Evolutionary conservation across 2,329 filamentous ascomycete species (phyloP).

Genomic region (Neophaeococcomyces mojaviensis): DNA sequence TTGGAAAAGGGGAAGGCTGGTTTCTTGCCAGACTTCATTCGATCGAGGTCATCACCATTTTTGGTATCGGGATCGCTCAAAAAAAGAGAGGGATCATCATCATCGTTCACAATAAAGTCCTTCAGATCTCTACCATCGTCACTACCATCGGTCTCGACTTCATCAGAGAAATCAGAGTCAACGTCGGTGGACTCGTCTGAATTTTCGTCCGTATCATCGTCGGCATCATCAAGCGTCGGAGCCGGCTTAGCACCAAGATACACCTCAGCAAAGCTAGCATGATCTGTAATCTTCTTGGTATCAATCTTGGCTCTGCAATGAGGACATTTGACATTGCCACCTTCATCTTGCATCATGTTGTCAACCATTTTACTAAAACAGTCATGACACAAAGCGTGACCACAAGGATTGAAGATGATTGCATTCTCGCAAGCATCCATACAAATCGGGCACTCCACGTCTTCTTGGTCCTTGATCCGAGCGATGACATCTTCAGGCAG

Average conservation of each 20-base stretch:
- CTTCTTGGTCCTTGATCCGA: slow-evolving; percentile 54
- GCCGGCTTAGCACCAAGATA: slow-evolving; percentile 37
- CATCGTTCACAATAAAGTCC: slow-evolving; percentile 50
- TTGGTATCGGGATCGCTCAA: slow-evolving; percentile 41
- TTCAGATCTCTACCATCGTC: slow-evolving; percentile 36
- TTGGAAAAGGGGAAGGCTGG: slow-evolving; percentile 10
- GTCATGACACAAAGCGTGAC: slow-evolving; percentile 69
- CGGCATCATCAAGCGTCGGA: slow-evolving; percentile 25
- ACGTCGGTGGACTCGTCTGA: slow-evolving; percentile 28
- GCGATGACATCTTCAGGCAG: slow-evolving; percentile 55
- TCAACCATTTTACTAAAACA: slow-evolving; percentile 67
- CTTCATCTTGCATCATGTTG: slow-evolving; percentile 53
- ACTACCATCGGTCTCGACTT: slow-evolving; percentile 23
- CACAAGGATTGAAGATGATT: slow-evolving; percentile 72
- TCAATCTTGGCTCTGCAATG: slow-evolving; percentile 64
- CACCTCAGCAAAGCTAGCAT: slow-evolving; percentile 63
- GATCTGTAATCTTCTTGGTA: slow-evolving; percentile 64
- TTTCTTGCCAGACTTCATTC: slow-evolving; percentile 18
- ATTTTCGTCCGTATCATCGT: slow-evolving; percentile 34
- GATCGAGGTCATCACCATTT: slow-evolving; percentile 27
- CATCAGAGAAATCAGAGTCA: slow-evolving; percentile 24
- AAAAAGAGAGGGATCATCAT: slow-evolving; percentile 25
- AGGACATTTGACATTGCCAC: slow-evolving; percentile 60
- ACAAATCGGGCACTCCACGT: slow-evolving; percentile 76
- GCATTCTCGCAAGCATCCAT: slow-evolving; percentile 69